phyloP scores from a whole-genome alignment of 106 monocot genomes.

The Agapanthus africanus region DNA sequence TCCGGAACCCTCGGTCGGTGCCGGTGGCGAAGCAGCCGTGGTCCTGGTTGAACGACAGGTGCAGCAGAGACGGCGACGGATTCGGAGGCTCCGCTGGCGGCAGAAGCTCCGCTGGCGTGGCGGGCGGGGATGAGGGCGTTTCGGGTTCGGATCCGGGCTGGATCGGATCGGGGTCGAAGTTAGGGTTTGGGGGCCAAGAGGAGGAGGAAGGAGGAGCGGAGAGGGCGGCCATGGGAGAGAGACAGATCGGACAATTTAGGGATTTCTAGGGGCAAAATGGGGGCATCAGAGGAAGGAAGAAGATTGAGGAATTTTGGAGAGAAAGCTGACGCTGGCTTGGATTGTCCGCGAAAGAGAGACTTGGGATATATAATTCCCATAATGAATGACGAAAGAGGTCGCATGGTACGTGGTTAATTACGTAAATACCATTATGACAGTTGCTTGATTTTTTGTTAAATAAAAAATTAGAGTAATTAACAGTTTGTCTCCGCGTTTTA shows the following conservation, averaged over 20 bases:
- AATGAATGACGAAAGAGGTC: too few species aligned
- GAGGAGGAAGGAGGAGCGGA: conserved; percentile 16
- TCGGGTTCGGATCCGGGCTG: neutral
- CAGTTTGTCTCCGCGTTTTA: too few species aligned
- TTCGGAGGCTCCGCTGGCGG: too few species aligned
- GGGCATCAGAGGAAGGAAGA: neutral
- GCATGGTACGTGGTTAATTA: too few species aligned
- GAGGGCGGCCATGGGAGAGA: conserved; percentile 26
- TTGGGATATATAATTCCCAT: neutral
- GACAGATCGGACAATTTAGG: neutral
- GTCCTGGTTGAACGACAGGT: conserved; percentile 96
- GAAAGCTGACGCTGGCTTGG: neutral
- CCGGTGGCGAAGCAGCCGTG: conserved; percentile 89
- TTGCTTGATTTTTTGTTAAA: too few species aligned
- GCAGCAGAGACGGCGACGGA: conserved; percentile 43
- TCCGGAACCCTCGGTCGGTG: conserved; percentile 74
- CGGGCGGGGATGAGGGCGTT: neutral
- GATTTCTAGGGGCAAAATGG: neutral
- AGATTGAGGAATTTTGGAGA: neutral
- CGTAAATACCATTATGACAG: too few species aligned
- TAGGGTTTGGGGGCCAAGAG: neutral
- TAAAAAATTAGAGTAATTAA: too few species aligned
- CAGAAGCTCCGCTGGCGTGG: neutral
- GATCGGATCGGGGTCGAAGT: too few species aligned
- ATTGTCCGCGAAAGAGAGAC: neutral